Conservation (phyloP, 768 basidiomycete genomes). For the Udeniomyces megalosporus region DNA sequence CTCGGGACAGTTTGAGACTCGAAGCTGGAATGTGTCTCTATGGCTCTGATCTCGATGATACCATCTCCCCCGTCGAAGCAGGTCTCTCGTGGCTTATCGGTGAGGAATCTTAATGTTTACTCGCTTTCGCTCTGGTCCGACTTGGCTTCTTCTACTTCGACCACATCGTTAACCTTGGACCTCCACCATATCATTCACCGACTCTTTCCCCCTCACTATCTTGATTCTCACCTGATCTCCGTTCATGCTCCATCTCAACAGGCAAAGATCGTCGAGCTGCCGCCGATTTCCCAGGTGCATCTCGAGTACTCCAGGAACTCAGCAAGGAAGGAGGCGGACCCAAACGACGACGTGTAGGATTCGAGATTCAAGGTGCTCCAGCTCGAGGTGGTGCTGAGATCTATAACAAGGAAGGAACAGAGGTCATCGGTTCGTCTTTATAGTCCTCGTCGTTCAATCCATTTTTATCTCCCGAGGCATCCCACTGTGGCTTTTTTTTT, state of each 20-base stretch:
- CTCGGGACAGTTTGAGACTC: slow-evolving; percentile 79
- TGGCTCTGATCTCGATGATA: slow-evolving; percentile 82
- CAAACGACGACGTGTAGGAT: slow-evolving; percentile 51
- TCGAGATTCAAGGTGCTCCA: slow-evolving; percentile 3
- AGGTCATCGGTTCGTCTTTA: slow-evolving; percentile 43
- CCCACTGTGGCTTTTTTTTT: neutral
- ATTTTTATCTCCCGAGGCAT: neutral
- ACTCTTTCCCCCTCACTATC: neutral
- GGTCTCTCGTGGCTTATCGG: slow-evolving; percentile 87
- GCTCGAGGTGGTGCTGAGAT: slow-evolving; percentile 60
- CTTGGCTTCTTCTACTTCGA: neutral
- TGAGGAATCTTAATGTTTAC: slow-evolving; percentile 31
- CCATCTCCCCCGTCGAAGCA: slow-evolving; percentile 72
- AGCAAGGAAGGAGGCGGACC: slow-evolving; percentile 43
- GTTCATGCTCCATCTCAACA: slow-evolving; percentile 23
- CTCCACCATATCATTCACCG: neutral
- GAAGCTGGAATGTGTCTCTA: slow-evolving; percentile 97
- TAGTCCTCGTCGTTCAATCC: too few relatives aligned
- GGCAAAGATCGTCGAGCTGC: slow-evolving; percentile 63
- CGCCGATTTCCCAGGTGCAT: slow-evolving; percentile 58
- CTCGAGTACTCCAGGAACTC: slow-evolving; percentile 53
- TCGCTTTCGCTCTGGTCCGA: neutral
- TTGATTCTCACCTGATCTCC: neutral
- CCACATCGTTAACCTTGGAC: too few relatives aligned
- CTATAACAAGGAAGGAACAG: slow-evolving; percentile 39